Base-by-base conservation (phyloP, 176 grass and related monocot species). In the Ampelocalamus luodianensis region DNA sequence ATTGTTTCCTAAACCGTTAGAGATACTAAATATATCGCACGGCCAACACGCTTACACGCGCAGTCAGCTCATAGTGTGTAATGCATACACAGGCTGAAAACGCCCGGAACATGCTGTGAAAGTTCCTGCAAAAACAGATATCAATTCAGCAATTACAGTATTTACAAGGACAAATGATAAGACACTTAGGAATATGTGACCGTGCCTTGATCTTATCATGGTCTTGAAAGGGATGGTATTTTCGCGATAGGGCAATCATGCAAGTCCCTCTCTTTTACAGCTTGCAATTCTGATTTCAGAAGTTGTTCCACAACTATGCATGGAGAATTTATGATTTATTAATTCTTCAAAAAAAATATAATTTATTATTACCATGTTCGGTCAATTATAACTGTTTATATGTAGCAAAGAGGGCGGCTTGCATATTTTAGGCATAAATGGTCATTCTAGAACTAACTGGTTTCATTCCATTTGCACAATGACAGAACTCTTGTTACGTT, bases 171-270 rank as follows among this genome's bases (percentile, higher is more conserved):
- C 58, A 72, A 18, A 44, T 60, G 46, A 50, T 44, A 50, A 44
- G 45, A 58, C 65, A 83, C 67, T 17, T 48, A 17, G 81, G 58
- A 79, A 32, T 66, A 4, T 66, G 10, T 5, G 38, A 42, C 26
- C 54, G 11, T 70, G 16, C 79, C 72, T 87, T 60, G 88, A 56
- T 90, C 56, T 86, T 77, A 82, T 78, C 88, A 86, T 78, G 60
- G 11, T n/a, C 20, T 27, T 65, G 79, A 86, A 58, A 86, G 39
- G 56, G 83, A 83, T 73, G 15, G 48, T 42, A 60, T 86, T 66
- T 78, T 32, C 14, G 0, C 14, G 73, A 65, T 72, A 50, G 22
- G 78, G 27, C 48, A 26, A 4, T 26, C 68, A 16, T 29, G 26
- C 6, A 72, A 26, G 18, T 54, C 26, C 48, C 20, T 38, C 29